phyloP scores from a whole-genome alignment of 106 monocot species.

The Ottelia alismoides region DNA sequence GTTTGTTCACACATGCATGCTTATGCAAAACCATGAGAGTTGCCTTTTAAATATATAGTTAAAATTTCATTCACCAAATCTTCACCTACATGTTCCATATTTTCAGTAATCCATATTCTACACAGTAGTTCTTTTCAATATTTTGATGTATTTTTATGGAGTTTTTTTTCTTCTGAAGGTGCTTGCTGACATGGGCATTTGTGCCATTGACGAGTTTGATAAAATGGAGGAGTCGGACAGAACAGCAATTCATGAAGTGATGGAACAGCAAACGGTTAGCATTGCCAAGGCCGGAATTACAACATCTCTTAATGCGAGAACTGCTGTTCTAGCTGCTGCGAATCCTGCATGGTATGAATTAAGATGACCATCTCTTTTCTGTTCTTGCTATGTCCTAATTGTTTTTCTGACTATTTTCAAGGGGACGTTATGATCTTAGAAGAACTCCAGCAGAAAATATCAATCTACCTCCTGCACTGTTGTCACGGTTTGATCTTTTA shows the following conservation, averaged over 20 bases:
- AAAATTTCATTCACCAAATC: too few relatives aligned
- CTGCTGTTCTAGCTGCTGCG: constrained; percentile 94
- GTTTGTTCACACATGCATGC: too few relatives aligned
- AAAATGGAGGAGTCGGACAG: constrained; percentile 98
- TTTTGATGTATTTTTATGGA: too few relatives aligned
- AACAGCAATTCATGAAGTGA: constrained; percentile 97
- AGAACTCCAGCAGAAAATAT: constrained; percentile 97
- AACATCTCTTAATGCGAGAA: constrained; percentile 93
- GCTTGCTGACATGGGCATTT: constrained; percentile 95
- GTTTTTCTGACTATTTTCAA: too few relatives aligned
- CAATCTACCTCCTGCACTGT: constrained; percentile 93
- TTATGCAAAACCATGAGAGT: too few relatives aligned
- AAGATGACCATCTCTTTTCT: too few relatives aligned
- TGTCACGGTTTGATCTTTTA: constrained; percentile 91
- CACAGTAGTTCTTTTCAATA: too few relatives aligned
- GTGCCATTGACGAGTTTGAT: constrained; percentile 99
- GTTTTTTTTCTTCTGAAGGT: too few relatives aligned
- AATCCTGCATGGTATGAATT: constrained; percentile 99
- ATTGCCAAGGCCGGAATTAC: constrained; percentile 99
- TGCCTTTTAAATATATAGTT: too few relatives aligned
- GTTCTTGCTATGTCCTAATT: constrained; percentile 2
- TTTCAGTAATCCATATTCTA: too few relatives aligned
- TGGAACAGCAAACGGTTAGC: constrained; percentile 99
- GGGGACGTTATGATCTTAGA: constrained; percentile 96
- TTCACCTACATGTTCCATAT: too few relatives aligned